Percentiles rank a stretch among this genome's conserved stretches.
These are phyloP conservation scores for Cucumis melo DNA, from an alignment of 306 rosid genomes.

Conservation along the genomic window DNA sequence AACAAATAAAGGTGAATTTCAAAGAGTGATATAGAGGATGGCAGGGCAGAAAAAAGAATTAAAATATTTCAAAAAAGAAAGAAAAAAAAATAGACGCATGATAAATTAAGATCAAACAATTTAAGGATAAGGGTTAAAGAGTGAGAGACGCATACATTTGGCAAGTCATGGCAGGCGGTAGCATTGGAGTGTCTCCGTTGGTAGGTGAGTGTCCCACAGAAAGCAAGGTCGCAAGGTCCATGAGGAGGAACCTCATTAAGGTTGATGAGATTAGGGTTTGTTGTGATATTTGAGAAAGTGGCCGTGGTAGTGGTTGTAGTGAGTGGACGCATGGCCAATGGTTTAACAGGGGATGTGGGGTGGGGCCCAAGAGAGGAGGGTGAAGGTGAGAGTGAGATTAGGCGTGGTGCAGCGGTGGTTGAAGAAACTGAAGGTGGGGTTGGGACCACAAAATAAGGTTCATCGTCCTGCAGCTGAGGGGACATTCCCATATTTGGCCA, in stretches of 20 bases:
- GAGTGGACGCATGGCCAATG: conserved; percentile 52
- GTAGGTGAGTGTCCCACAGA: conserved; percentile 12
- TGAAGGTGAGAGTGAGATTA: neutral
- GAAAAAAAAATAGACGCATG: no score
- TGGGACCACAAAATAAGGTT: conserved; percentile 20
- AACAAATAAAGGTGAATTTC: no score
- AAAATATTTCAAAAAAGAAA: no score
- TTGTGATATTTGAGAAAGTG: conserved; percentile 18
- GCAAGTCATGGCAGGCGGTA: neutral
- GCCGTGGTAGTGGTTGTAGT: conserved; percentile 23
- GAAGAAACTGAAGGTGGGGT: conserved; percentile 62
- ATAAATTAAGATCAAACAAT: no score
- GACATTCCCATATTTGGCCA: conserved; percentile 49
- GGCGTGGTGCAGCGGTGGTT: conserved; percentile 17
- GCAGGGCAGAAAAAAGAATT: no score
- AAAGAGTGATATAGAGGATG: no score
- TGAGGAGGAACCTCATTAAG: conserved; percentile 47
- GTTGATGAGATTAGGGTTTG: conserved; percentile 25
- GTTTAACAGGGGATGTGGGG: conserved; percentile 49
- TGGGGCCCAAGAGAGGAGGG: conserved; percentile 1
- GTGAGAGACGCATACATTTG: conserved; percentile 7
- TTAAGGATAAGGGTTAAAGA: neutral
- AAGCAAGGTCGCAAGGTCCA: conserved; percentile 4
- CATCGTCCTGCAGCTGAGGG: conserved; percentile 16
- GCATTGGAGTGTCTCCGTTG: conserved; percentile 8